Evolutionary conservation across 2,329 filamentous ascomycete genomes (phyloP).

Genomic region (Pseudocercospora cruenta): DNA sequence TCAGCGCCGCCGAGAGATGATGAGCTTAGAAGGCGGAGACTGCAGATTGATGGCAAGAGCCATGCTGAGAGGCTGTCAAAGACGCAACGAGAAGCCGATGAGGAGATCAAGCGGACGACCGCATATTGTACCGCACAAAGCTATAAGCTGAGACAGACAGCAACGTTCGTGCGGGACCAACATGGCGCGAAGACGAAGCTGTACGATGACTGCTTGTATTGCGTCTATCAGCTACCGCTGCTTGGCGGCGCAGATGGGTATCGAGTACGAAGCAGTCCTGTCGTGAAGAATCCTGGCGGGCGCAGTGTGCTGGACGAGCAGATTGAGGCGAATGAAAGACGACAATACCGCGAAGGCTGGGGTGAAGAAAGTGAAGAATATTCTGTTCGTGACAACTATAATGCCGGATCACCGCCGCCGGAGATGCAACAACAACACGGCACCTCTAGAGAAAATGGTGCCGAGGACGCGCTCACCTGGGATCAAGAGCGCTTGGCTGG

Average conservation of each 20-base stretch:
- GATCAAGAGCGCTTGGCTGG: conserved; percentile 24
- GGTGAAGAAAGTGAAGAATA: conserved; percentile 77
- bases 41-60: conserved; percentile 69
- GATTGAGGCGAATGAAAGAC: conserved; percentile 88
- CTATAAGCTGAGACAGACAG: conserved; percentile 86
- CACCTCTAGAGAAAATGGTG: conserved; percentile 18
- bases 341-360: conserved; percentile 90
- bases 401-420: conserved; percentile 19
- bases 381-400: conserved; percentile 37
- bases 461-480: conserved; percentile 23
- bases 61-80: conserved; percentile 94
- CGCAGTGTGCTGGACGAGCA: conserved; percentile 92
- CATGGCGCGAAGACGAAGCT: conserved; percentile 93
- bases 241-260: conserved; percentile 85
- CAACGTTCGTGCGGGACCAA: conserved; percentile 81
- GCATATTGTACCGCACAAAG: conserved; percentile 96
- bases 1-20: conserved; percentile 67
- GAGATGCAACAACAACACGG: conserved; percentile 19
- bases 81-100: conserved; percentile 72
- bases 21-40: conserved; percentile 66
- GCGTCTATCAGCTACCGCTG: conserved; percentile 89
- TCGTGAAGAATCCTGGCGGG: conserved; percentile 88
- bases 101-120: conserved; percentile 82
- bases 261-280: conserved; percentile 83
- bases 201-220: conserved; percentile 97